Percentiles rank a stretch among this genome's conserved stretches.
These are phyloP conservation scores for Hydrangea macrophylla DNA, from an alignment of 148 eudicot species.

Conservation along the genomic window DNA sequence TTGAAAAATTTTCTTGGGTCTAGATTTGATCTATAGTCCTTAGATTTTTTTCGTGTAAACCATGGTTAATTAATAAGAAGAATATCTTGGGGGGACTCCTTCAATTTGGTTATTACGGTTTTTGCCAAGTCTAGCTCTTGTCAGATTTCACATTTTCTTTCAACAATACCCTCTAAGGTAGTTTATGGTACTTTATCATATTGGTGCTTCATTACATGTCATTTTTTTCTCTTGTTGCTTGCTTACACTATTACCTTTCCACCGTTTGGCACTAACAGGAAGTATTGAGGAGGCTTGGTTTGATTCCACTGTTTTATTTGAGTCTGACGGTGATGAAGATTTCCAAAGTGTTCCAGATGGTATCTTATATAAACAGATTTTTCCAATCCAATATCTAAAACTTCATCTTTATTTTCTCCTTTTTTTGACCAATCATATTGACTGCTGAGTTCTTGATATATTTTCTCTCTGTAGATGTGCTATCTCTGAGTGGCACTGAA, in stretches of 20 bases:
- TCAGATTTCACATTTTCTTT: background rate
- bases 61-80: too few relatives aligned
- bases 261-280: slow-evolving; percentile 40
- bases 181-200: background rate
- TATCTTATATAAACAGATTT: slow-evolving; percentile 18
- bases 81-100: too few relatives aligned
- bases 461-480: slow-evolving; percentile 43
- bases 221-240: slow-evolving; percentile 13
- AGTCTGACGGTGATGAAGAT: slow-evolving; percentile 92
- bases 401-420: slow-evolving; percentile 3
- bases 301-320: slow-evolving; percentile 68
- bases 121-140: background rate
- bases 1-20: background rate
- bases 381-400: background rate
- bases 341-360: slow-evolving; percentile 85
- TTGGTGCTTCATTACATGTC: slow-evolving; percentile 1
- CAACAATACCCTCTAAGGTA: background rate
- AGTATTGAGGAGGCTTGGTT: slow-evolving; percentile 83
- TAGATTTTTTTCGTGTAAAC: too few relatives aligned
- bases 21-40: background rate
- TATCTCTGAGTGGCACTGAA: slow-evolving; percentile 50
- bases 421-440: background rate
- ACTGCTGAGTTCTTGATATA: background rate
- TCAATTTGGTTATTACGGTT: too few relatives aligned
- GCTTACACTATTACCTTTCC: slow-evolving; percentile 1